Base-by-base conservation (phyloP, 2,329 filamentous ascomycete genomes). In the Colletotrichum godetiae region DNA sequence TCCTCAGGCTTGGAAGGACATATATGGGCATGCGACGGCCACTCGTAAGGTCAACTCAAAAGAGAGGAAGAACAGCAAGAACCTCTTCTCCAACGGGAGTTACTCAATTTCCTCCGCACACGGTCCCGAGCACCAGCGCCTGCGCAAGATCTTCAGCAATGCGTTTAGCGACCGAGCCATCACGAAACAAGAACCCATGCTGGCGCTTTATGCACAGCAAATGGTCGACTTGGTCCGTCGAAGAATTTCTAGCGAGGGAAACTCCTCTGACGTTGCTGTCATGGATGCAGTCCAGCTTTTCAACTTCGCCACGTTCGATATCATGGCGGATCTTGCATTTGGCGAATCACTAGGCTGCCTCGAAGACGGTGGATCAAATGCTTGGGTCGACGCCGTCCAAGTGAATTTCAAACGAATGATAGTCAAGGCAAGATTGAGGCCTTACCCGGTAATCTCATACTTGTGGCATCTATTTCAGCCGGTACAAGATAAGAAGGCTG, bases 1-100 rank as follows among this genome's bases (percentile, higher is more conserved):
- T 15, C 77, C 79, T 7, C 67, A 79, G 4, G 77, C 77, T 5
- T 85, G 82, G 81, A 80, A 82, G 75, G 83, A 86, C 53, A 85
- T 86, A 49, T 84, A 84, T 68, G 80, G 80, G 13, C 77, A 79
- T 62, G 59, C 59, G 59, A 62, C 59, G 22, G 59, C 59, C 10
- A 62, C 37, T 27, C 59, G 59, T 2, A 76, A 76, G 61, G 55
- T 29, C 29, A 58, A 60, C 24, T 33, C 52, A 5, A 65, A 74
- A n/a, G 68, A 76, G 68, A 49, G 72, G n/a, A 61, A 64, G 22
- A 74, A 74, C 42, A 42, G 37, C 61, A 35, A 56, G 49, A 35
- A 37, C 24, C 58, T 69, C 49, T 62, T 62, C 37, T 62, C 59
- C 11, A 62, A 62, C 37, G 59, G 37, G 22, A 62, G 35, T 27